A percentile compares a stretch with the other conserved stretches of the same genome.
Evolutionary conservation across 345 rosid species (phyloP).

Genomic region (Gossypium bickii): DNA sequence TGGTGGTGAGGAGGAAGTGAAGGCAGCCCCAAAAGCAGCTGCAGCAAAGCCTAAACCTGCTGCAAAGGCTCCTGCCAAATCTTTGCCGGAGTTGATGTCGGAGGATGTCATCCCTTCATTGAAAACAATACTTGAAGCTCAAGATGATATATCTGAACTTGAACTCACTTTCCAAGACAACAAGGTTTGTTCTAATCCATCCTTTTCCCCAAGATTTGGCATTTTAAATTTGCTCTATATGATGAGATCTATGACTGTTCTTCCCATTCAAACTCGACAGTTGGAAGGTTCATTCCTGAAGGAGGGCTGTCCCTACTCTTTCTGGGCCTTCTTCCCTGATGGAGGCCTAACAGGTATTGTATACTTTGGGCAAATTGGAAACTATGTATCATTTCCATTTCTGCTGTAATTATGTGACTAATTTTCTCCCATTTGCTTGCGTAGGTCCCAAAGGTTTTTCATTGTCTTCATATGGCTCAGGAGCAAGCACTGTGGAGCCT

Average conservation of each 20-base stretch:
- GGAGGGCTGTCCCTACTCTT: constrained; percentile 51
- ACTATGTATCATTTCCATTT: neutral
- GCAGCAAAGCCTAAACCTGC: constrained; percentile 62
- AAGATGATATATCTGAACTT: constrained; percentile 57
- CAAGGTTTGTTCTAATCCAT: constrained; percentile 39
- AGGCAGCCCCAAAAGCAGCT: constrained; percentile 34
- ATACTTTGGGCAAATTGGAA: neutral
- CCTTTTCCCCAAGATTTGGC: neutral
- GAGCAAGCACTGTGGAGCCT: constrained; percentile 84
- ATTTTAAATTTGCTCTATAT: neutral
- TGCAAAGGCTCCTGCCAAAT: constrained; percentile 57
- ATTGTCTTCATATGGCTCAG: constrained; percentile 66
- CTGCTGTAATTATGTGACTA: neutral
- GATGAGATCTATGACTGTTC: neutral
- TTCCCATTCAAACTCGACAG: constrained; percentile 24
- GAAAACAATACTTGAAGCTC: constrained; percentile 56
- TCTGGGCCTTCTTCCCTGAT: constrained; percentile 90
- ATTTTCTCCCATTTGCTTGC: constrained; percentile 1
- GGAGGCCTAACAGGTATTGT: constrained; percentile 63
- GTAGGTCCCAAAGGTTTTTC: constrained; percentile 87
- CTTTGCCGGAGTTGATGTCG: constrained; percentile 68
- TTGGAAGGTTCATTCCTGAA: constrained; percentile 75
- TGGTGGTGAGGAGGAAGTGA: constrained; percentile 41
- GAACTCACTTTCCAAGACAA: constrained; percentile 68
- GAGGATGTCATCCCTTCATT: constrained; percentile 91